Percentiles rank a stretch among this genome's conserved stretches.
Evolutionary conservation across 345 rosid genomes (phyloP).

Genomic region (Triadica sebifera): DNA sequence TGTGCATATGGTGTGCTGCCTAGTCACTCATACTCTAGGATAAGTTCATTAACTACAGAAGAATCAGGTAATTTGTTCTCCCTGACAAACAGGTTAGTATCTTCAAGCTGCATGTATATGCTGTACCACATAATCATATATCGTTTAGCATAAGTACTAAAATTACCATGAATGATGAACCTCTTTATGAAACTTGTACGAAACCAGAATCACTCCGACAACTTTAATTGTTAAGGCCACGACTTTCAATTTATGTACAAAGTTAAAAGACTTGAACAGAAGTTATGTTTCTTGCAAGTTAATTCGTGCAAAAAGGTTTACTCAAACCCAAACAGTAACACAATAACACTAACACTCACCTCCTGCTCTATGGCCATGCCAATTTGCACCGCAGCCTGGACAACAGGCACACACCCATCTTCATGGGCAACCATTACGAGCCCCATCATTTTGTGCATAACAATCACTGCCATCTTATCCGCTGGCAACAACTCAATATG

Average conservation of each 20-base stretch:
- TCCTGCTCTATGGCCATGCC: conserved; percentile 89
- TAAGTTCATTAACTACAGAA: not conserved
- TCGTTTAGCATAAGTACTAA: not conserved
- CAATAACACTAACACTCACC: conserved; percentile 37
- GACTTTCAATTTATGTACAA: too few species aligned
- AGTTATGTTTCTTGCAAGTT: not conserved
- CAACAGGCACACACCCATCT: conserved; percentile 71
- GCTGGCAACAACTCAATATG: conserved; percentile 71
- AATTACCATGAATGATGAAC: not conserved
- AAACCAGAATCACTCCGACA: too few species aligned
- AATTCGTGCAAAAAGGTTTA: not conserved
- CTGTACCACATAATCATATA: not conserved
- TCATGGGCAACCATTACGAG: conserved; percentile 63
- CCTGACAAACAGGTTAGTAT: not conserved
- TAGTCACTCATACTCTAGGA: not conserved
- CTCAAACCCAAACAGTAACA: not conserved
- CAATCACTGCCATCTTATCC: conserved; percentile 89
- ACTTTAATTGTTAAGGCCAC: too few species aligned
- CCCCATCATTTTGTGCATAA: conserved; percentile 94
- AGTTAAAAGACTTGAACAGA: not conserved
- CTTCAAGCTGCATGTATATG: not conserved
- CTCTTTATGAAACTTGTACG: not conserved
- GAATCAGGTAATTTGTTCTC: not conserved
- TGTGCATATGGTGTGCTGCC: not conserved
- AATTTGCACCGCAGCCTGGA: conserved; percentile 79